A percentile compares a stretch with the other conserved stretches of the same genome.
phyloP scores from a whole-genome alignment of 257 asterid genomes.

The Nicotiana benthamiana region DNA sequence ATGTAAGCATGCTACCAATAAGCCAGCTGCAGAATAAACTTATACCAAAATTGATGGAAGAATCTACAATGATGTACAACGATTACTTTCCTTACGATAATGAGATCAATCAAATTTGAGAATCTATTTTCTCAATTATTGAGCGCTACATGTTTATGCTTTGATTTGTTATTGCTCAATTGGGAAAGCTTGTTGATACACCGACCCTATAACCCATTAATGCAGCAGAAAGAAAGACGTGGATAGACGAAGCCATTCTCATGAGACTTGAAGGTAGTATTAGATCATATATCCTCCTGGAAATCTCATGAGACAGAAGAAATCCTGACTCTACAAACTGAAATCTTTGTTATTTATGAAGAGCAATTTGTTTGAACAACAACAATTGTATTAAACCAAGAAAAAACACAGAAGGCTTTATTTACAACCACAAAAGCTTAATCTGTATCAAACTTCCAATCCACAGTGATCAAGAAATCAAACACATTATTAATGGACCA shows the following conservation, averaged over 20 bases:
- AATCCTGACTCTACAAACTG: background rate
- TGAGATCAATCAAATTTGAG: background rate
- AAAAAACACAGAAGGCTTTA: background rate
- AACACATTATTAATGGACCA: background rate
- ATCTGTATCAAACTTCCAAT: background rate
- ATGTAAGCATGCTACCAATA: slow-evolving; percentile 55
- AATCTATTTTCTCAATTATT: background rate
- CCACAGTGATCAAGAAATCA: background rate
- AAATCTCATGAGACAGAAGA: background rate
- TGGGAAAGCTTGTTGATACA: background rate
- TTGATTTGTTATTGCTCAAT: background rate
- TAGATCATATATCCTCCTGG: too few relatives aligned
- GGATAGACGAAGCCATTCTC: background rate
- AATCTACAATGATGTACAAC: background rate
- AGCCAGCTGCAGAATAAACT: slow-evolving; percentile 32
- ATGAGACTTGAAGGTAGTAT: background rate
- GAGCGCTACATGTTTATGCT: background rate
- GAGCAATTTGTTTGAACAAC: background rate
- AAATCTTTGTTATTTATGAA: background rate
- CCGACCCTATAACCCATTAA: too few relatives aligned
- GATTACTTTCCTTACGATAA: background rate
- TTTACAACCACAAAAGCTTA: background rate
- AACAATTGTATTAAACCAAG: background rate
- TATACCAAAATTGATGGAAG: background rate
- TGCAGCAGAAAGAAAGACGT: background rate